A percentile compares a stretch with the other conserved stretches of the same genome.
phyloP scores from a whole-genome alignment of 1,284 basidiomycete genomes.

The Wallemia hederae region DNA sequence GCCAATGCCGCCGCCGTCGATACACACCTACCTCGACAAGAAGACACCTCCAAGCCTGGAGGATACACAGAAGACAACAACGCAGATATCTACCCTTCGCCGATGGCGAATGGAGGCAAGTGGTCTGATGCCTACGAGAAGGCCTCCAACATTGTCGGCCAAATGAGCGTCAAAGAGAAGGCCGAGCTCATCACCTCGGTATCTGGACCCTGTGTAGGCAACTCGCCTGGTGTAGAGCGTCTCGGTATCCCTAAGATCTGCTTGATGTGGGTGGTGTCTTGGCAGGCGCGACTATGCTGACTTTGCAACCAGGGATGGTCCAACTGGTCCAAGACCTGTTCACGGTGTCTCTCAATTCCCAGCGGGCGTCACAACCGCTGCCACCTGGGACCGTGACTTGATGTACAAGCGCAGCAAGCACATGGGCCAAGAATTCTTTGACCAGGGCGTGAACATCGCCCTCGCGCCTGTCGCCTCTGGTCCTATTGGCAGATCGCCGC shows the following conservation, averaged over 20 bases:
- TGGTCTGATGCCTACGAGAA: neutral
- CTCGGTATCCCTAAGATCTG: neutral
- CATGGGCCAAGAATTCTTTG: constrained; percentile 21
- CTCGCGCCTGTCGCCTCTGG: constrained; percentile 16
- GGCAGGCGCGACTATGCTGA: constrained; percentile 20
- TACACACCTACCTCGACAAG: neutral
- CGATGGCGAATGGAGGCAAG: neutral
- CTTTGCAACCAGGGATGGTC: constrained; percentile 31
- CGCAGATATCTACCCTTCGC: neutral
- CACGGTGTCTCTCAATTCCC: constrained; percentile 20
- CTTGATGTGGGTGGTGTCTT: neutral
- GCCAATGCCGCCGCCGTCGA: neutral
- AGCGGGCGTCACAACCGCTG: constrained; percentile 19
- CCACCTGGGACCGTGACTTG: constrained; percentile 20
- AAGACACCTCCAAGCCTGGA: neutral
- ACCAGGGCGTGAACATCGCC: constrained; percentile 9
- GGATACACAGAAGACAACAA: neutral
- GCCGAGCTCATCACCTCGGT: constrained; percentile 14
- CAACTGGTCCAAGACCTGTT: constrained; percentile 24
- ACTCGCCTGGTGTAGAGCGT: constrained; percentile 13
- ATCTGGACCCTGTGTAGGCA: constrained; percentile 30
- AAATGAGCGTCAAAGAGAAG: constrained; percentile 21
- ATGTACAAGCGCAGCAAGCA: constrained; percentile 17
- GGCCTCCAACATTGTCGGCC: constrained; percentile 8
- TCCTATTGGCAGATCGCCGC: constrained; percentile 16